Evolutionary conservation across 768 basidiomycete genomes (phyloP).

Genomic region (Lyophyllum shimeji): DNA sequence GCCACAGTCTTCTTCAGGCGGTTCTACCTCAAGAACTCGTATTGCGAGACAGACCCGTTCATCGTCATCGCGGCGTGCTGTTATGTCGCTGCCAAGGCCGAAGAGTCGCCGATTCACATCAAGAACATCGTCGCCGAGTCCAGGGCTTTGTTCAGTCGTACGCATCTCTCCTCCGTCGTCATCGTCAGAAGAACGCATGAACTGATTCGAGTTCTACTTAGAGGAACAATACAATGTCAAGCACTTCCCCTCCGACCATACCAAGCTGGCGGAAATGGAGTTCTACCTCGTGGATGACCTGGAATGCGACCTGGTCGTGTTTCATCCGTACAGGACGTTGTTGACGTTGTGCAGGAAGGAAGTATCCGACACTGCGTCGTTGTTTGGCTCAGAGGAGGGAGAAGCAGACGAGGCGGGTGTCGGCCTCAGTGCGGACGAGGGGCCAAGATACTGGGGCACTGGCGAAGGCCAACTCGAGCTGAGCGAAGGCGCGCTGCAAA

Average conservation of each 20-base stretch:
- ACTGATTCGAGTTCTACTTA: slow-evolving; percentile 17
- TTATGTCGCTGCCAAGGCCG: slow-evolving; percentile 96
- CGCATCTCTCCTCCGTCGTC: slow-evolving; percentile 21
- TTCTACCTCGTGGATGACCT: slow-evolving; percentile 97
- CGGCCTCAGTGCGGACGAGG: slow-evolving; percentile 47
- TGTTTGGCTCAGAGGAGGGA: slow-evolving; percentile 41
- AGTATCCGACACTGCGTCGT: slow-evolving; percentile 33
- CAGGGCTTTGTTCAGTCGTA: slow-evolving; percentile 71
- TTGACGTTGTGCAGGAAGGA: slow-evolving; percentile 73
- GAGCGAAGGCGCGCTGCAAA: slow-evolving; percentile 76
- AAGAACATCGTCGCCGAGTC: slow-evolving; percentile 90
- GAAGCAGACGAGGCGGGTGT: slow-evolving; percentile 60
- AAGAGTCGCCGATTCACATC: slow-evolving; percentile 94
- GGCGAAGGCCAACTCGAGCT: slow-evolving; percentile 79
- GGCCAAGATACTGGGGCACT: slow-evolving; percentile 75
- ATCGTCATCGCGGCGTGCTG: slow-evolving; percentile 91
- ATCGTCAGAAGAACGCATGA: not conserved
- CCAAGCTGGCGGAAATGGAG: slow-evolving; percentile 97
- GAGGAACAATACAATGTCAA: slow-evolving; percentile 72
- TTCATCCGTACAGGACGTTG: slow-evolving; percentile 93
- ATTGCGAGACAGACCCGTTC: slow-evolving; percentile 95
- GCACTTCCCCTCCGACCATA: slow-evolving; percentile 83
- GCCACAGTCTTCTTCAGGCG: slow-evolving; percentile 93
- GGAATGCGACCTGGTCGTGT: slow-evolving; percentile 90
- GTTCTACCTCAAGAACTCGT: slow-evolving; percentile 96